Conservation (phyloP, 2,329 filamentous ascomycete species). For the Tricladium varicosporioides region DNA sequence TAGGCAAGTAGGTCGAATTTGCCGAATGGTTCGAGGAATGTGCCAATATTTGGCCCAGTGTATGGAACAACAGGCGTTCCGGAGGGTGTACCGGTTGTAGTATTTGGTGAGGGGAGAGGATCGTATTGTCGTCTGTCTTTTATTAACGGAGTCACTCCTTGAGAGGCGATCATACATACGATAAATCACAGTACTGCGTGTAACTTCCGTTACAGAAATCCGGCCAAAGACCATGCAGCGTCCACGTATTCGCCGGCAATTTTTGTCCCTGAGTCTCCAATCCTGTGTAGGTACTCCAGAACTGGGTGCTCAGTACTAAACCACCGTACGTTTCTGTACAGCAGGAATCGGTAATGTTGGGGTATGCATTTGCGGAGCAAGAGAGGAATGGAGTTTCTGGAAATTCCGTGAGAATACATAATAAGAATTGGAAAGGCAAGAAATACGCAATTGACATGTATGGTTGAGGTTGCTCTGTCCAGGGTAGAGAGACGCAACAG, state of each 20-base stretch:
- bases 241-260: constrained; percentile 56
- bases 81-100: constrained; percentile 53
- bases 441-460: constrained; percentile 27
- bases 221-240: constrained; percentile 42
- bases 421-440: not conserved
- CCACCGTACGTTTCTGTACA: constrained; percentile 65
- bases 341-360: constrained; percentile 54
- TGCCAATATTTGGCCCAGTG: constrained; percentile 54
- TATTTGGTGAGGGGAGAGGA: constrained; percentile 59
- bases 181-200: constrained; percentile 66
- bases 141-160: not conserved
- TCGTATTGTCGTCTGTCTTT: constrained; percentile 57
- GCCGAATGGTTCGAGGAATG: constrained; percentile 57
- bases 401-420: not conserved
- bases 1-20: constrained; percentile 59
- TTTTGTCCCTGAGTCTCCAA: constrained; percentile 55
- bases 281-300: constrained; percentile 64
- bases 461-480: constrained; percentile 30
- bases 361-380: constrained; percentile 46
- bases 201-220: constrained; percentile 55
- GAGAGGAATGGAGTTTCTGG: constrained; percentile 40
- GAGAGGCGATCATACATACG: constrained; percentile 21
- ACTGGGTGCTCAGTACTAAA: constrained; percentile 59
- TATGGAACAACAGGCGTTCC: constrained; percentile 56
- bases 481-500: constrained; percentile 21